These are phyloP conservation scores for Porphyrellus cyaneotinctus DNA, from an alignment of 768 basidiomycete genomes.

Conservation along the genomic window DNA sequence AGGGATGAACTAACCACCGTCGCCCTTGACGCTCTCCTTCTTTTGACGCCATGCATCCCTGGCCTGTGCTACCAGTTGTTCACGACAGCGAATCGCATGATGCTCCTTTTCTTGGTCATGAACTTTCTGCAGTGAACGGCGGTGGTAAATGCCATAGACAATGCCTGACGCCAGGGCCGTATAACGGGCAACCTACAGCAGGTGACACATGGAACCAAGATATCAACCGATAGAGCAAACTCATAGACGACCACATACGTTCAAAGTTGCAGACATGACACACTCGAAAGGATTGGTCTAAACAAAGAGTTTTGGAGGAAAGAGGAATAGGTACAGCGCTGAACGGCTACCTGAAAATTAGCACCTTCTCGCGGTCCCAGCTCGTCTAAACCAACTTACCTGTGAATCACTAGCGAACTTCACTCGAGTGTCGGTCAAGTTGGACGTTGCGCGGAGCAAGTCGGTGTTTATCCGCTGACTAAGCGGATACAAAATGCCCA, in stretches of 20 bases:
- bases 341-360: slow-evolving; percentile 9
- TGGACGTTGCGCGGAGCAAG: slow-evolving; percentile 22
- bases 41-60: slow-evolving; percentile 89
- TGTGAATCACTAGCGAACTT: slow-evolving; percentile 4
- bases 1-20: slow-evolving; percentile 47
- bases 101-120: slow-evolving; percentile 75
- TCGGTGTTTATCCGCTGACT: slow-evolving; percentile 31
- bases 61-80: slow-evolving; percentile 78
- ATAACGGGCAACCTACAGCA: slow-evolving; percentile 83
- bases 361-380: background rate
- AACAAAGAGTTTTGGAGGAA: slow-evolving; percentile 6
- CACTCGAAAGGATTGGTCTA: slow-evolving; percentile 11
- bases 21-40: slow-evolving; percentile 49
- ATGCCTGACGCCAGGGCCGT: slow-evolving; percentile 85
- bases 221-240: slow-evolving; percentile 1
- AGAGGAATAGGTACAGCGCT: slow-evolving; percentile 13
- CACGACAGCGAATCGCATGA: slow-evolving; percentile 67
- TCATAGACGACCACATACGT: slow-evolving; percentile 47
- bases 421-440: slow-evolving; percentile 15
- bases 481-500: slow-evolving; percentile 11
- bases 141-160: slow-evolving; percentile 89
- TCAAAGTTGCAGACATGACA: slow-evolving; percentile 71
- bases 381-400: slow-evolving; percentile 1
- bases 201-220: background rate
- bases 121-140: slow-evolving; percentile 79